A percentile compares a stretch with the other conserved stretches of the same genome.
Evolutionary conservation across 2,329 filamentous ascomycete genomes (phyloP).

Genomic region (Mollisiaceae sp.): DNA sequence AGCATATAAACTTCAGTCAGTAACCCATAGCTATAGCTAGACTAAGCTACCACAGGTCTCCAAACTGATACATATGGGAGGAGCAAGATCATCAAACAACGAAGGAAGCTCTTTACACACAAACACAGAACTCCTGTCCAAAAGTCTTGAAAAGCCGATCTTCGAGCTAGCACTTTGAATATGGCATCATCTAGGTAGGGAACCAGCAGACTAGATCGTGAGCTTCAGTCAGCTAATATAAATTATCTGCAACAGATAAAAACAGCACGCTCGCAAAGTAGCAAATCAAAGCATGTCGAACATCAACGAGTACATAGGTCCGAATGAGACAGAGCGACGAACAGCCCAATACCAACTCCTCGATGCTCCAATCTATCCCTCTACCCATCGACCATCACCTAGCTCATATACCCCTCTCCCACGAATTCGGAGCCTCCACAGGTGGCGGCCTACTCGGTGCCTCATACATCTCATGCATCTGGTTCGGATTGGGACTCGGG

Average conservation of each 20-base stretch:
- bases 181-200: background rate
- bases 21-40: too few relatives aligned
- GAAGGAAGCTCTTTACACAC: too few relatives aligned
- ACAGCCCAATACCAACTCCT: background rate
- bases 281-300: background rate
- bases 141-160: too few relatives aligned
- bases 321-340: too few relatives aligned
- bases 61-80: too few relatives aligned
- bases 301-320: background rate
- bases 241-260: background rate
- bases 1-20: too few relatives aligned
- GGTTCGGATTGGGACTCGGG: conserved; percentile 1
- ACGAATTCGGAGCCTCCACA: conserved; percentile 18
- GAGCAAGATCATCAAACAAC: too few relatives aligned
- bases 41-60: too few relatives aligned
- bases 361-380: background rate
- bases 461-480: background rate
- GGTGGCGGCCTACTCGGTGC: background rate
- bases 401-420: conserved; percentile 14
- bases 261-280: background rate
- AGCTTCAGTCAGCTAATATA: background rate
- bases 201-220: background rate
- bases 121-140: too few relatives aligned
- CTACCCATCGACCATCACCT: background rate
- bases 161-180: too few relatives aligned